Evolutionary conservation across 108 stramenopile genomes (phyloP), one percentile per base, ranked within the genome.

Genomic region (Aurantiochytrium sp.): DNA sequence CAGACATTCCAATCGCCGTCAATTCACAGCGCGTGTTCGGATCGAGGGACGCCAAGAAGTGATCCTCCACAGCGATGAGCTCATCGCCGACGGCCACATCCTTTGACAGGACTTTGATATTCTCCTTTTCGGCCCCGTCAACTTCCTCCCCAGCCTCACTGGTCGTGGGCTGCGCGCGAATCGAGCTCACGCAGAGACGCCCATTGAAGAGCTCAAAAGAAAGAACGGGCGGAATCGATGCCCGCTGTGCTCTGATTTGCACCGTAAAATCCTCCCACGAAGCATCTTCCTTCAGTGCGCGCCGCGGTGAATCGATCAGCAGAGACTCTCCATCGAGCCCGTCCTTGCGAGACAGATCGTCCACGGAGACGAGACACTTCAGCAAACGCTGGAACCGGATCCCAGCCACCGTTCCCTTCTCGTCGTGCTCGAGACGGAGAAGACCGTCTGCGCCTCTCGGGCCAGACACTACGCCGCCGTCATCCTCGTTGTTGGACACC

Each of bases 351-450:
- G 76, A 14, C 4, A 83, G 4, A 23, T 83, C 76, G 23, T 83
- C 76, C 19, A 83, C 76, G 51, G 76, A 47, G 76, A 83, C 76
- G 51, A 83, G 76, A 45, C 76, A 83, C 76, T 83, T 83, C 2
- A 83, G 51, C 45, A 83, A 23, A 6, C 51, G 45, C 76, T 83
- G 76, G 4, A 83, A 83, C 3, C 51, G 12, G 6, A 83, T 83
- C 12, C 76, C 76, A 23, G 76, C 45, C 12, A 83, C 45, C 4
- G 51, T 53, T 0, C 49, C 76, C 49, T 83, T 53, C 23, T 83
- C 76, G 23, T 83, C 76, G 6, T 53, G 49, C n/a, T 83, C 76
- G 49, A 53, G 51, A 35, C 45, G 49, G 28, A 53, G 49, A 55
- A 53, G 45, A 6, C 76, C 76, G 49, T 53, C 76, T 8, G 76